Conservation (phyloP, 2,329 filamentous ascomycete species). For the Pseudogymnoascus sp. region DNA sequence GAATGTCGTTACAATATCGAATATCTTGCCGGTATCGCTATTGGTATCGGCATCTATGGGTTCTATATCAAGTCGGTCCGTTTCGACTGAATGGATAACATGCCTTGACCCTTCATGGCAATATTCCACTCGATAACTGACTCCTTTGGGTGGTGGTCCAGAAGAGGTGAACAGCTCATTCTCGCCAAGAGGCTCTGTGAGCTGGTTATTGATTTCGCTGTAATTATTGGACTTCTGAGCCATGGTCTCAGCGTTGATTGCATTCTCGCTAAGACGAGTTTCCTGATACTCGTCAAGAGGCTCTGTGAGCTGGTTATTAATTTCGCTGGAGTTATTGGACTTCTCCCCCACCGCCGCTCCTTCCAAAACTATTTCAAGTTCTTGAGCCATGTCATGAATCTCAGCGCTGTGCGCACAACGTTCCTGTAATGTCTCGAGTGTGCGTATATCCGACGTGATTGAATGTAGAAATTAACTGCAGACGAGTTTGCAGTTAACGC, state of each 20-base stretch:
- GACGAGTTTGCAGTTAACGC: not conserved
- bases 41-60: not conserved
- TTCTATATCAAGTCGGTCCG: not conserved
- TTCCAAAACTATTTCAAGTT: not conserved
- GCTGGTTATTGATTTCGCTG: too few species aligned
- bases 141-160: not conserved
- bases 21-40: not conserved
- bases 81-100: not conserved
- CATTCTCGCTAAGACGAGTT: not conserved
- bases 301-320: not conserved
- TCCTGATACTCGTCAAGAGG: not conserved
- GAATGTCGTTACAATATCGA: not conserved
- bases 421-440: not conserved
- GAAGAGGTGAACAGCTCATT: not conserved
- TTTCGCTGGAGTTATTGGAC: not conserved
- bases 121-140: not conserved
- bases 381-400: not conserved
- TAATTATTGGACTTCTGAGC: too few species aligned
- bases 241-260: too few species aligned
- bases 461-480: not conserved
- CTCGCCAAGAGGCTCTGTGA: not conserved
- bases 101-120: not conserved
- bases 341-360: not conserved
- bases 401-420: not conserved
- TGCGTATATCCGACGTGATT: not conserved